Base-by-base conservation (phyloP, 768 basidiomycete species). In the Lanmaoa pseudosensibilis region DNA sequence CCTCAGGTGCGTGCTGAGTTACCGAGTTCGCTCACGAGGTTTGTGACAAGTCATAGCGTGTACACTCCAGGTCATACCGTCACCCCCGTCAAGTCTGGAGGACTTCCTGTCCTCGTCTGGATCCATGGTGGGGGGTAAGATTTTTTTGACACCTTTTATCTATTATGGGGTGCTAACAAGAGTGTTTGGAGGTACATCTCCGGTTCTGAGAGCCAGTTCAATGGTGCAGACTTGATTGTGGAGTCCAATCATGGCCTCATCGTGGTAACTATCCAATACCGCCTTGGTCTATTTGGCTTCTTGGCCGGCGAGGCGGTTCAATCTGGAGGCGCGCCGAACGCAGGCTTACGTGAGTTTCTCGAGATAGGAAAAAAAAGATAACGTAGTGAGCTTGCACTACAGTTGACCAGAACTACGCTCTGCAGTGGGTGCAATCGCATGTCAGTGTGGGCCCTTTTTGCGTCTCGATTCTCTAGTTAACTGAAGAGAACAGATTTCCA, bases 241-340 rank as follows among this genome's bases (percentile, higher is more conserved):
- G 6, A 59, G 32, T 60, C 58, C 21, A 11, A 46, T 41, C 21
- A 52, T 38, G 4, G n/a, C n/a, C 27, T 59, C 18, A 12, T 59
- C 2, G 58, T 59, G 21, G 58, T 57, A 7, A 55, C 36, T 5
- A 57, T 57, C 9, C 55, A 58, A 45, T 58, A 57, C 19, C 55
- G 57, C 15, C 56, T 58, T 8, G 57, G 57, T 21, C 8, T 44
- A 34, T 57, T 58, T 44, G 55, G 50, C 12, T 58, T 58, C 47
- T 34, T 58, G 23, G 30, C 57, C 12, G 36, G 55, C 13, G 23
- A 57, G 4, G 37, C 16, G 2, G 25, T 57, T 5, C 50, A 58
- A 23, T 25, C 5, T n/a, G 37, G 37, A 21, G 57, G 57, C 3
- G 41, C 23, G 3, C 43, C 43, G 16, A 58, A 58, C 2, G 55